Evolutionary conservation across 148 eudicot species (phyloP), one percentile per base, ranked within the genome.

Genomic region (Amaranthus palmeri): DNA sequence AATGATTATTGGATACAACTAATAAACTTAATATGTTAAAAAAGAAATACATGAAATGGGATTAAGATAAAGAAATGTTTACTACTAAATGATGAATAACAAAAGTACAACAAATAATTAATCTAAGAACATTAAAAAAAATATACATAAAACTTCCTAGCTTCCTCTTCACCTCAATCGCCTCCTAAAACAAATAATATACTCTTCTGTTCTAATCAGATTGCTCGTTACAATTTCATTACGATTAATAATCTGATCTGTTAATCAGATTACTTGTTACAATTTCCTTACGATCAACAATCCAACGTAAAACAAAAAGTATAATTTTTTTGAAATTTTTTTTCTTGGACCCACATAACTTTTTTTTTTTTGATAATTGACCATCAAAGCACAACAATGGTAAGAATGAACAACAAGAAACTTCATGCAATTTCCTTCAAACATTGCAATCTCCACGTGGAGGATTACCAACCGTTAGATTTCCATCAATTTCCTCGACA

Each of bases 401-500:
- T 45, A 10, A 8, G 36, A 6, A n/a, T 47, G 40, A 36, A 46
- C n/a, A n/a, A n/a, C 51, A 64, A 45, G 67, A n/a, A 49, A 58
- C 46, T 46, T 17, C 69, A 62, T 59, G 42, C 8, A 54, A 48
- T n/a, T 49, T 18, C 15, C 48, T 45, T 71, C 69, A 70, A 8
- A 76, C 74, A 65, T 65, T 70, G 46, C 14, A 25, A 8, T 53
- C 65, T 15, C 72, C 80, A 72, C 68, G 76, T 72, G 72, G 76
- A 68, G 10, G 46, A 42, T 59, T 56, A 15, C 8, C 63, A 53
- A 9, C 11, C 63, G 62, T 42, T 41, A 7, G 66, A 58, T 69
- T 61, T 36, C 6, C 72, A 8, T 14, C 61, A 50, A 72, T 61
- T 7, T 78, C 73, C 1, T 78, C 81, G 3, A 78, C 64, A 52